These are phyloP conservation scores for Tetragonia tetragonoides DNA, from an alignment of 148 eudicot genomes.

Conservation along the genomic window DNA sequence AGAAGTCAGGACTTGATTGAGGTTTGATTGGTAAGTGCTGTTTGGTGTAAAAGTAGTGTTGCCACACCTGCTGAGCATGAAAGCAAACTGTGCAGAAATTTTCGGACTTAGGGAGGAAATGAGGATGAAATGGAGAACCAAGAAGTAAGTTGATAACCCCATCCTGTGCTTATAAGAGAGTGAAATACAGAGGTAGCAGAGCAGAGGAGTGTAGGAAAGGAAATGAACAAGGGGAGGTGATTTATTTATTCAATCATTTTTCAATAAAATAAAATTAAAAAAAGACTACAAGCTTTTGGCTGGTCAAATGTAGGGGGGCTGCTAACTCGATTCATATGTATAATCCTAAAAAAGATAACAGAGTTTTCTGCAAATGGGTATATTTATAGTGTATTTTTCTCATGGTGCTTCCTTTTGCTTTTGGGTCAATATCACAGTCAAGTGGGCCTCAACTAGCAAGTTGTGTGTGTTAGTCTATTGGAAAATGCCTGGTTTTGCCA, in stretches of 20 bases:
- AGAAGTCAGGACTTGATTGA: slow-evolving; percentile 17
- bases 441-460: not conserved
- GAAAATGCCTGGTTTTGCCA: no score
- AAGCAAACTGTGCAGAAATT: slow-evolving; percentile 18
- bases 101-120: not conserved
- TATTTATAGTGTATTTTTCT: not conserved
- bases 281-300: not conserved
- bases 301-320: not conserved
- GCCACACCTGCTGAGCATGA: not conserved
- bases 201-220: not conserved
- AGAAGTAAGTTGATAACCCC: not conserved
- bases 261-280: no score
- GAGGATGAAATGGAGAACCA: not conserved
- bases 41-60: slow-evolving; percentile 28
- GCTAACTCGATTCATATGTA: not conserved
- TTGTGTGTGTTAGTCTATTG: not conserved
- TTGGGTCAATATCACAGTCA: not conserved
- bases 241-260: no score
- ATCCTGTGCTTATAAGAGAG: not conserved
- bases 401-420: not conserved
- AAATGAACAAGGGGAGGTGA: not conserved
- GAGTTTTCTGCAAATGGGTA: not conserved
- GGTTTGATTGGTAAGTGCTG: slow-evolving; percentile 28
- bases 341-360: not conserved
- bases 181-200: not conserved